Evolutionary conservation across 495 filamentous ascomycete species (phyloP), one percentile per base, ranked within the genome.

Genomic region (Mycothermus thermophilus): DNA sequence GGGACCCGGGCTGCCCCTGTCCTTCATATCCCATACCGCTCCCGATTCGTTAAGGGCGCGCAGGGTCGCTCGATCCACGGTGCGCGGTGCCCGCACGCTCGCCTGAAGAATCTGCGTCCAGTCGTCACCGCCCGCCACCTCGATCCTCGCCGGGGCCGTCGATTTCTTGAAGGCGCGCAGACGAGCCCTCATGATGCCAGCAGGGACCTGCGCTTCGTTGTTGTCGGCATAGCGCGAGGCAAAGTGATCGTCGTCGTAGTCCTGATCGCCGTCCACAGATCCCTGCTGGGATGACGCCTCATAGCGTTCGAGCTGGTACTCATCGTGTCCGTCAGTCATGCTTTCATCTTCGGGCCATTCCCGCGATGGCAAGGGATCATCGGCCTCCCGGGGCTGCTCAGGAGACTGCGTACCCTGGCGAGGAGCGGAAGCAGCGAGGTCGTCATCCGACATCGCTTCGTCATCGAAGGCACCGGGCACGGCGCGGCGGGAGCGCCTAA

Each of bases 41-140:
- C 54, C 57, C 30, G 62, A 55, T 33, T 68, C 67, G 34, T 64
- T 60, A 21, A 68, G 54, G 8, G 56, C 66, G 47, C 61, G 67
- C 11, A 71, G 44, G 19, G 59, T 50, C 1, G 59, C 62, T 44
- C 86, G 80, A 63, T 93, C 77, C 50, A 83, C 75, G 29, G 53
- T 54, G 58, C 93, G 87, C 47, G 77, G 72, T 15, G 90, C 90
- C 51, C 83, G 93, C 43, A 95, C 80, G 1, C 90, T 95, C 34
- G 78, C 81, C 57, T 83, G 83, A 40, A 97, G 63, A 51, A 93
- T 86, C 47, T 88, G 77, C 26, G 83, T 77, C 90, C 90, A 97
- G 48, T 92, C 81, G 27, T 67, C 62, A 46, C 71, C 52, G 51
- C 63, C 46, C 41, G 66, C 56, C 56, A 62, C 71, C 44, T 71